Base-by-base conservation (phyloP, 495 filamentous ascomycete genomes). In the Aspergillus egyptiacus region DNA sequence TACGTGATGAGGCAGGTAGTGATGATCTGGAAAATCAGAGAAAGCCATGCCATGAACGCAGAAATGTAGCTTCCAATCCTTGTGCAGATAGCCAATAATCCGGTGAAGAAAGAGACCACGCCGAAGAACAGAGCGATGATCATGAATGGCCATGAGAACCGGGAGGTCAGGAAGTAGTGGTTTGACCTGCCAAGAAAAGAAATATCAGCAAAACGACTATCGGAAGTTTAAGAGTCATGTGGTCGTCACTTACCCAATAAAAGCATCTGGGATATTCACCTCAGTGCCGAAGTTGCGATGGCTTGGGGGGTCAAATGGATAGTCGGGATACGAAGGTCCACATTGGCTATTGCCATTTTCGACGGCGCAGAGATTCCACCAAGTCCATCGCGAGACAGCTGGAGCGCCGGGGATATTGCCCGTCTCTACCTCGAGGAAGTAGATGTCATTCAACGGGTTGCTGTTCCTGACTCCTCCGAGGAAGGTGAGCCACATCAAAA, bases 401-500 rank as follows among this genome's bases (percentile, higher is more conserved):
- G 80, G 76, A 2, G 89, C 81, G 17, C 78, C 79, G 9, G 82
- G 70, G 58, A 94, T 89, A 57, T 72, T 79, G 36, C 70, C 66
- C 11, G 87, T 91, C 61, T 81, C 74, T 55, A 83, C 85, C 60
- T 84, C 76, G 24, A 96, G 79, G 75, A 95, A 94, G 71, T 84
- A 95, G 56, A 88, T 85, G 33, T 83, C 56, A 54, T 84, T 78
- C 14, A 89, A 71, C 5, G 90, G 90, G 10, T 65, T 75, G 9
- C 62, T 63, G 51, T 75, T 69, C 24, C 70, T 73, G 5, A 76
- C 67, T 39, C 87, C 89, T 19, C 80, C 86, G 20, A 96, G 76
- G 38, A 95, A 71, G 44, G 88, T 77, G 64, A 96, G 81, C 69
- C 89, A 85, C 46, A 90, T 83, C 55, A 96, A 67, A 33, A 94